phyloP scores from a whole-genome alignment of 1,284 basidiomycete genomes.

The Apiotrichum veenhuisii region DNA sequence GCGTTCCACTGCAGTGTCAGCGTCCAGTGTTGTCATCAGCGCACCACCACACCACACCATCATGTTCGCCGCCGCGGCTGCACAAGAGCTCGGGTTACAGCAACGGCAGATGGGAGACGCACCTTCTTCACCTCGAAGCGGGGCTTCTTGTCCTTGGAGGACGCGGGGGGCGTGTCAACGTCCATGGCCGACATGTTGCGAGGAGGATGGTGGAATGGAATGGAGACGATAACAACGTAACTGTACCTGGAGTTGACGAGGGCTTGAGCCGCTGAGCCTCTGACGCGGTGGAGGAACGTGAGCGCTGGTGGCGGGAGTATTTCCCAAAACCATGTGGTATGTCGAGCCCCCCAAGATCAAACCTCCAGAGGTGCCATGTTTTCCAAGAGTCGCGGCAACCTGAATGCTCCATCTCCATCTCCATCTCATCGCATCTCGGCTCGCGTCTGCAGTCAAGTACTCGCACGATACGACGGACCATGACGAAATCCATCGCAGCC shows the following conservation, averaged over 20 bases:
- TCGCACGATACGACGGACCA: background rate
- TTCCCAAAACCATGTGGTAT: background rate
- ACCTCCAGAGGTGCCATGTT: too few relatives aligned
- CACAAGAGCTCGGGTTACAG: too few relatives aligned
- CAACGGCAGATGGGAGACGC: too few relatives aligned
- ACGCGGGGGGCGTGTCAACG: conserved; percentile 51
- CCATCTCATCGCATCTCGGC: too few relatives aligned
- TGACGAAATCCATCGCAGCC: background rate
- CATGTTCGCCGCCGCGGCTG: too few relatives aligned
- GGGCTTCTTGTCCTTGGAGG: conserved; percentile 54
- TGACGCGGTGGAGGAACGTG: background rate
- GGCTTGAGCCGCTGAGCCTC: background rate
- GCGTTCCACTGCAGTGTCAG: conserved; percentile 76
- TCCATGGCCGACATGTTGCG: conserved; percentile 37
- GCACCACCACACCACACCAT: background rate
- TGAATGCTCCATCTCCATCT: too few relatives aligned
- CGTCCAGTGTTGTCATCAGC: background rate
- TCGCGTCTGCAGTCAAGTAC: too few relatives aligned
- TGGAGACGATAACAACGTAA: background rate
- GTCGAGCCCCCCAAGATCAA: background rate
- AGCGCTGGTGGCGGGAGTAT: background rate
- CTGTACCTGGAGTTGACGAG: background rate
- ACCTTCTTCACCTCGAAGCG: conserved; percentile 98
- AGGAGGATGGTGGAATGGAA: background rate
- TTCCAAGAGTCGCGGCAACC: too few relatives aligned